Base-by-base conservation (phyloP, 176 grass and related monocot genomes). In the Bolboschoenus planiculmis region DNA sequence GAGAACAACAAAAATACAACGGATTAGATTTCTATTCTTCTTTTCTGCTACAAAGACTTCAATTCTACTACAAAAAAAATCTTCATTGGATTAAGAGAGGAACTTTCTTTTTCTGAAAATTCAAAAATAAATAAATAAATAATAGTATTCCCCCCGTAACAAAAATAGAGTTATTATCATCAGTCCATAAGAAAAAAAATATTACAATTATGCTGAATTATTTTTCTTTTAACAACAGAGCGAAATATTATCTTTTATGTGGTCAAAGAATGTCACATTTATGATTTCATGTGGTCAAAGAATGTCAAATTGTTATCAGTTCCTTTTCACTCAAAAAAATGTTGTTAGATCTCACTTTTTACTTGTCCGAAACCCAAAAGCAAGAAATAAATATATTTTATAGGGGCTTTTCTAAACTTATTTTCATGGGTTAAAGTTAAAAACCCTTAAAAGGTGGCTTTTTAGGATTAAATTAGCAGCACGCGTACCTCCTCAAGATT, bases 41-140 rank as follows among this genome's bases (percentile, higher is more conserved):
- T 43, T 71, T 72, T 44, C 37, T 11, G 9, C 21, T 73, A 47
- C 4, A 20, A 42, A 72, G 37, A 72, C 68, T 47, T 46, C 21
- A 73, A 73, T 46, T 73, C 68, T 73, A 73, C 10, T n/a, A 24
- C 37, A 72, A 72, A 40, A 72, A 72, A 40, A 2, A 72, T 72
- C 39, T 37, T 23, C 67, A 26, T 43, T 72, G 67, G 67, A 43
- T 43, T 72, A 44, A 72, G 39, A n/a, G 20, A 44, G 3, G 1
- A 39, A 72, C n/a, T 26, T 44, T 72, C n/a, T 73, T 73, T 59
- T 4, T 59, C 8, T 9, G 23, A 8, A n/a, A 24, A 58, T 24
- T 23, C n/a, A 59, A 6, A 59, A 59, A 59, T 9, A n/a, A n/a
- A n/a, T n/a, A n/a, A n/a, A n/a, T n/a, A n/a, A n/a, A n/a, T n/a